These are phyloP conservation scores for Durusdinium trenchii DNA, from an alignment of 73 alveolate genomes.

Conservation along the genomic window DNA sequence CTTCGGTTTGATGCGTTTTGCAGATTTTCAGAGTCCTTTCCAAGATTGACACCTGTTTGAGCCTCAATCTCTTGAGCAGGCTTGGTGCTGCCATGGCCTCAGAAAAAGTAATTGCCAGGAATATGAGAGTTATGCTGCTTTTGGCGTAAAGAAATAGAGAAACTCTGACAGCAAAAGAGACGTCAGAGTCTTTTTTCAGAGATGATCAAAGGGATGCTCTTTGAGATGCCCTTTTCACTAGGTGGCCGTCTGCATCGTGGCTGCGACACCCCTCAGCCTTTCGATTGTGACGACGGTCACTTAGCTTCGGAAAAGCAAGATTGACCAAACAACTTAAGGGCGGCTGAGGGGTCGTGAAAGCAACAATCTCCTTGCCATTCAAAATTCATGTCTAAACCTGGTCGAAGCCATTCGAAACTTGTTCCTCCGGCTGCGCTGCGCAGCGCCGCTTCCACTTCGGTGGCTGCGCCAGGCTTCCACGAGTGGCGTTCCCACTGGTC, in stretches of 20 bases:
- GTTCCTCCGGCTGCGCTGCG: too few relatives aligned
- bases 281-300: constrained; percentile 10
- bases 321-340: too few relatives aligned
- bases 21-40: background rate
- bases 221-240: background rate
- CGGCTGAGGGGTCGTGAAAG: too few relatives aligned
- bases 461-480: constrained; percentile 3
- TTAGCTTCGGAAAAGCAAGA: too few relatives aligned
- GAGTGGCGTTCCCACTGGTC: constrained; percentile 24
- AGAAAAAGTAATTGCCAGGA: background rate
- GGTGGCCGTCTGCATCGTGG: constrained; percentile 63
- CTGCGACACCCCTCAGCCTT: background rate
- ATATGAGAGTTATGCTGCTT: too few relatives aligned
- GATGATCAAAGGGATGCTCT: background rate
- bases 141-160: background rate
- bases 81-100: constrained; percentile 62
- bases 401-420: too few relatives aligned
- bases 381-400: too few relatives aligned
- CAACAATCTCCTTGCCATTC: too few relatives aligned
- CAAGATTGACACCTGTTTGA: too few relatives aligned
- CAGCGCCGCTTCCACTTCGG: too few relatives aligned
- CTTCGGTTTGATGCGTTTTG: background rate
- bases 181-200: too few relatives aligned
- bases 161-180: background rate
- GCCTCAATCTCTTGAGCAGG: background rate